phyloP scores from a whole-genome alignment of 2,329 filamentous ascomycete species.

The Ophiostoma himal-ulmi region DNA sequence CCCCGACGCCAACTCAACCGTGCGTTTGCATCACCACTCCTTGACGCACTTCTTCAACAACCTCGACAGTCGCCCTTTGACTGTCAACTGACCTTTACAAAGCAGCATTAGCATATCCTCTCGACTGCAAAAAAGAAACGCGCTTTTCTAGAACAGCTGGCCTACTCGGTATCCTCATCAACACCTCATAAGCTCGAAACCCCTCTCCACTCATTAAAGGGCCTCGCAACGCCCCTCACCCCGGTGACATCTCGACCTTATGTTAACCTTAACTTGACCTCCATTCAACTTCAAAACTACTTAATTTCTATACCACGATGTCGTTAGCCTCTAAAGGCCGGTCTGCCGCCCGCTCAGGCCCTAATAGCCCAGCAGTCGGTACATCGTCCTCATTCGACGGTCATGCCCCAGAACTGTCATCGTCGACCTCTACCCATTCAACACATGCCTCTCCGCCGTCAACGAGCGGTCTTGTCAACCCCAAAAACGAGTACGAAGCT shows the following conservation, averaged over 20 bases:
- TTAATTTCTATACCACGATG: neutral
- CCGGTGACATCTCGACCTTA: neutral
- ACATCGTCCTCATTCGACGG: slow-evolving; percentile 16
- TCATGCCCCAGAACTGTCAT: neutral
- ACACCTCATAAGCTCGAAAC: neutral
- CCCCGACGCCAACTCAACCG: neutral
- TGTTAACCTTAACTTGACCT: neutral
- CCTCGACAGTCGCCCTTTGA: neutral
- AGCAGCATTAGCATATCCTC: neutral
- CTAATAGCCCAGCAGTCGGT: slow-evolving; percentile 1
- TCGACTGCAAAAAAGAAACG: too few relatives aligned
- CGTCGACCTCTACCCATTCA: neutral
- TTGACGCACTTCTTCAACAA: neutral
- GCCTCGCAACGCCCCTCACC: neutral
- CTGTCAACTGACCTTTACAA: neutral
- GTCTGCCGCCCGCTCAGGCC: neutral
- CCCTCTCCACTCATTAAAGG: neutral
- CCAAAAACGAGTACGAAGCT: slow-evolving; percentile 19
- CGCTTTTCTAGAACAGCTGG: too few relatives aligned
- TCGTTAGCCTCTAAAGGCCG: neutral
- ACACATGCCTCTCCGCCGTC: neutral
- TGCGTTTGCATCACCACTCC: neutral
- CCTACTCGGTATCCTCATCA: too few relatives aligned
- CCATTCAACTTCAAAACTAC: neutral
- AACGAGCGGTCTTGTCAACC: neutral